These are phyloP conservation scores for Wickerhamomyces bisporus DNA, from an alignment of 805 yeast species.

Conservation along the genomic window DNA sequence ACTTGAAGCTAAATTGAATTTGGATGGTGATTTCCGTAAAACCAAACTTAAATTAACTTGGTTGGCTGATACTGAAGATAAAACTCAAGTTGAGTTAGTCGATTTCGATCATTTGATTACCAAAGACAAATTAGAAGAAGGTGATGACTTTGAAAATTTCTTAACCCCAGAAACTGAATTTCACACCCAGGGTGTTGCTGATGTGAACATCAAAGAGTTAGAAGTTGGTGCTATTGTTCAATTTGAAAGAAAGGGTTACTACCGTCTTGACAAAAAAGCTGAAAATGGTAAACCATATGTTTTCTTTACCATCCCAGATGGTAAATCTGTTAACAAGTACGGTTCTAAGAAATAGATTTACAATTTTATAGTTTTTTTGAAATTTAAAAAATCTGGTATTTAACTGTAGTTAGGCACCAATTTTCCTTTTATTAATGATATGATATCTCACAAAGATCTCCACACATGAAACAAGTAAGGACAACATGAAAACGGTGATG, in stretches of 20 bases:
- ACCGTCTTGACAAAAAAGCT: constrained; percentile 62
- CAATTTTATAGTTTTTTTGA: too few species aligned
- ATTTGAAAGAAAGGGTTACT: constrained; percentile 97
- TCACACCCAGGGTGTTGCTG: constrained; percentile 73
- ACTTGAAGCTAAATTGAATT: constrained; percentile 72
- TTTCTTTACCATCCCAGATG: constrained; percentile 94
- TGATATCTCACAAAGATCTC: constrained; percentile 61
- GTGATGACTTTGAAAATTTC: constrained; percentile 89
- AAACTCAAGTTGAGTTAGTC: constrained; percentile 68
- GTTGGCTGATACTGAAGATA: constrained; percentile 80
- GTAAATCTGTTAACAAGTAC: constrained; percentile 73
- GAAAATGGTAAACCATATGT: constrained; percentile 59
- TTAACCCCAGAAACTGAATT: constrained; percentile 84
- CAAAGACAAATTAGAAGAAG: constrained; percentile 92
- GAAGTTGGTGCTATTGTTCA: constrained; percentile 86
- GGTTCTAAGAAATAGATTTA: constrained; percentile 54
- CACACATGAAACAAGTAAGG: constrained; percentile 68
- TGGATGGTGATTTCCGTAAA: constrained; percentile 96
- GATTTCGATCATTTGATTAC: constrained; percentile 94
- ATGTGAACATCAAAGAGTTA: constrained; percentile 67
- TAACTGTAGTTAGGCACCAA: too few species aligned
- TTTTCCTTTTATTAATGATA: constrained; percentile 29
- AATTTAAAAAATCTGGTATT: too few species aligned
- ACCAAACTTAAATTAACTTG: constrained; percentile 93
- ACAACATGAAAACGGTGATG: constrained; percentile 72